Conservation (phyloP, 805 yeast genomes). For the Scheffersomyces stipitis region DNA sequence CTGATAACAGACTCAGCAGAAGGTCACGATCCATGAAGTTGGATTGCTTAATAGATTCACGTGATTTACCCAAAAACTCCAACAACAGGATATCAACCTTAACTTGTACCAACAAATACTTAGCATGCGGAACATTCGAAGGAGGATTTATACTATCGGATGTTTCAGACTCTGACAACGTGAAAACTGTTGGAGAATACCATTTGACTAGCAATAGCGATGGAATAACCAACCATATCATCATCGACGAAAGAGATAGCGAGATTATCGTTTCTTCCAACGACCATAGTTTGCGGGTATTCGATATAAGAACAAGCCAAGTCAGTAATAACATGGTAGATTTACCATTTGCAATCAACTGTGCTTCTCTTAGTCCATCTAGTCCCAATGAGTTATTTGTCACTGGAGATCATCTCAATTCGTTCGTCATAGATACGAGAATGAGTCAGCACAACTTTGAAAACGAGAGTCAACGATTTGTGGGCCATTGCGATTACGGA, state of each 20-base stretch:
- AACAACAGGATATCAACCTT: slow-evolving; percentile 49
- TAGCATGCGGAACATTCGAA: slow-evolving; percentile 55
- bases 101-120: slow-evolving; percentile 38
- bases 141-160: slow-evolving; percentile 48
- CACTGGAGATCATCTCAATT: slow-evolving; percentile 50
- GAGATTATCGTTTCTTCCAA: slow-evolving; percentile 50
- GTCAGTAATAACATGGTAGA: slow-evolving; percentile 4
- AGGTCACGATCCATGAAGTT: slow-evolving; percentile 26
- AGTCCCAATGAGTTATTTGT: slow-evolving; percentile 41
- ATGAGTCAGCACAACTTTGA: slow-evolving; percentile 7
- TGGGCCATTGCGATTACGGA: slow-evolving; percentile 56
- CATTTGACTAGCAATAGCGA: slow-evolving; percentile 42
- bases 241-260: slow-evolving; percentile 28
- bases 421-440: slow-evolving; percentile 47
- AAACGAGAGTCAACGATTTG: slow-evolving; percentile 16
- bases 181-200: slow-evolving; percentile 29
- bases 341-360: slow-evolving; percentile 52
- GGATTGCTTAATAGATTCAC: slow-evolving; percentile 40
- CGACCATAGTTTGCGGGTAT: slow-evolving; percentile 42
- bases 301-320: slow-evolving; percentile 31
- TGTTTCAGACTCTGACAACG: slow-evolving; percentile 16
- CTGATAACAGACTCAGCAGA: slow-evolving; percentile 18
- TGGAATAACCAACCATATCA: slow-evolving; percentile 54
- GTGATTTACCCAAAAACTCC: slow-evolving; percentile 23
- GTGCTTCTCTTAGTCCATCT: slow-evolving; percentile 42